phyloP scores from a whole-genome alignment of 768 basidiomycete genomes.

The Russula virescens region DNA sequence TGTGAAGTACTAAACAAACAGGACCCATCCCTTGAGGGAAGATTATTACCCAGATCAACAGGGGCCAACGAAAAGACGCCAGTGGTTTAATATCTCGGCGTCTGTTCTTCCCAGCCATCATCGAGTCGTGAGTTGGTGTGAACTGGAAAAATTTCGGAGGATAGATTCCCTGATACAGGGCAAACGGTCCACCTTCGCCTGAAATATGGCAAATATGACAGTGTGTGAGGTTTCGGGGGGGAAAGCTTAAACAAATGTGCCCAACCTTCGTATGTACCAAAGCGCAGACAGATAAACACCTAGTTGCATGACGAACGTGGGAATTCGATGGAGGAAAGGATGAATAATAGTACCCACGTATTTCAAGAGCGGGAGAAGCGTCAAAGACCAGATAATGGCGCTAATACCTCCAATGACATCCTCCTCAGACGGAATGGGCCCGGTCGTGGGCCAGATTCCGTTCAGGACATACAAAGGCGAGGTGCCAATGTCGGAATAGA shows the following conservation, averaged over 20 bases:
- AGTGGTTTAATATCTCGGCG: slow-evolving; percentile 12
- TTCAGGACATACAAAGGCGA: slow-evolving; percentile 61
- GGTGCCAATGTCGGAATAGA: slow-evolving; percentile 47
- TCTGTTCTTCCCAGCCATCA: slow-evolving; percentile 11
- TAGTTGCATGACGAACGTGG: slow-evolving; percentile 23
- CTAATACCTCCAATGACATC: slow-evolving; percentile 59
- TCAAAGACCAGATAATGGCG: slow-evolving; percentile 61
- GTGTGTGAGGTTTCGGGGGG: not conserved
- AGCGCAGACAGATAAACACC: slow-evolving; percentile 45
- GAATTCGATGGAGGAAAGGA: not conserved
- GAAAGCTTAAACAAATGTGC: not conserved
- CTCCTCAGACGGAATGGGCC: slow-evolving; percentile 45
- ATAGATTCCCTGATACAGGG: slow-evolving; percentile 54
- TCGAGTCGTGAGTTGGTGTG: slow-evolving; percentile 25
- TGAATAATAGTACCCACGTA: slow-evolving; percentile 39
- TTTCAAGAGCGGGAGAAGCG: slow-evolving; percentile 56
- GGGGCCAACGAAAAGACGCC: slow-evolving; percentile 40
- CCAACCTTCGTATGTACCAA: slow-evolving; percentile 47
- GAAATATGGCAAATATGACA: slow-evolving; percentile 8
- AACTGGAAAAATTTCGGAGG: slow-evolving; percentile 35
- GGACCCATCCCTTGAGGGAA: not conserved
- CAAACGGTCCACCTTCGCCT: slow-evolving; percentile 69
- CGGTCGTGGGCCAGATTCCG: slow-evolving; percentile 51
- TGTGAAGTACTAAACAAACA: slow-evolving; percentile 21
- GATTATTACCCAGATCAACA: slow-evolving; percentile 47